Evolutionary conservation across 352 stramenopile genomes (phyloP).

Genomic region (Pythium periplocum): DNA sequence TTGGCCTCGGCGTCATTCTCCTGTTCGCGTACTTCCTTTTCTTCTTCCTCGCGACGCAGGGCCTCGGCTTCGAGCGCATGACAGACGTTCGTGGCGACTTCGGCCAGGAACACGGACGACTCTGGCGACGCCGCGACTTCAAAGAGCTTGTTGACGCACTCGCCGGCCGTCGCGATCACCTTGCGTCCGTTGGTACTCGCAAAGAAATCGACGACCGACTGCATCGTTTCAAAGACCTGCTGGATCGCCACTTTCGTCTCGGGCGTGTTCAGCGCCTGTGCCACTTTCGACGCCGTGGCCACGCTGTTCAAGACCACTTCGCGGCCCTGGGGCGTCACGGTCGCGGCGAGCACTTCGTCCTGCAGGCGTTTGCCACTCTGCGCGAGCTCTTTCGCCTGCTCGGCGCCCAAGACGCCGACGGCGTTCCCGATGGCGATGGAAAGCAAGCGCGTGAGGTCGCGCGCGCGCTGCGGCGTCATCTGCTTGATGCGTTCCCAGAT

Average conservation of each 20-base stretch:
- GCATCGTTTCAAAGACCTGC: slow-evolving; percentile 56
- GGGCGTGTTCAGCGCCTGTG: slow-evolving; percentile 65
- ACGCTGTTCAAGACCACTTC: slow-evolving; percentile 62
- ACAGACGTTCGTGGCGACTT: slow-evolving; percentile 68
- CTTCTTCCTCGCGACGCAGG: slow-evolving; percentile 20
- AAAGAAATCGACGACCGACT: slow-evolving; percentile 73
- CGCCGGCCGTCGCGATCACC: slow-evolving; percentile 44
- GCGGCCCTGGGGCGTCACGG: slow-evolving; percentile 43
- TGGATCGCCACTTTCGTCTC: slow-evolving; percentile 61
- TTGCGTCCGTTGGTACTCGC: slow-evolving; percentile 50
- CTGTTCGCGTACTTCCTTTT: slow-evolving; percentile 4
- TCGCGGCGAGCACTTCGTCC: slow-evolving; percentile 42
- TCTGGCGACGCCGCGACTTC: slow-evolving; percentile 67
- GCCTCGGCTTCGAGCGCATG: slow-evolving; percentile 62
- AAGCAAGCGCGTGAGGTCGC: slow-evolving; percentile 61
- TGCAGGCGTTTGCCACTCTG: slow-evolving; percentile 37
- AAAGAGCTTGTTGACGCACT: slow-evolving; percentile 41
- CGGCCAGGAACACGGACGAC: slow-evolving; percentile 66
- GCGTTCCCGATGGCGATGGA: slow-evolving; percentile 51
- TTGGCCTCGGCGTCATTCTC: slow-evolving; percentile 18
- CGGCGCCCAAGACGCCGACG: slow-evolving; percentile 42
- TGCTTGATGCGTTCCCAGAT: slow-evolving; percentile 70
- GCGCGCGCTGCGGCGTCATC: slow-evolving; percentile 66
- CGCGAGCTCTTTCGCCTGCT: slow-evolving; percentile 35
- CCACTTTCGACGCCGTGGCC: slow-evolving; percentile 53